Conservation (phyloP, 192 early-diverging fungal species). For the Fimicolochytrium jonesii region DNA sequence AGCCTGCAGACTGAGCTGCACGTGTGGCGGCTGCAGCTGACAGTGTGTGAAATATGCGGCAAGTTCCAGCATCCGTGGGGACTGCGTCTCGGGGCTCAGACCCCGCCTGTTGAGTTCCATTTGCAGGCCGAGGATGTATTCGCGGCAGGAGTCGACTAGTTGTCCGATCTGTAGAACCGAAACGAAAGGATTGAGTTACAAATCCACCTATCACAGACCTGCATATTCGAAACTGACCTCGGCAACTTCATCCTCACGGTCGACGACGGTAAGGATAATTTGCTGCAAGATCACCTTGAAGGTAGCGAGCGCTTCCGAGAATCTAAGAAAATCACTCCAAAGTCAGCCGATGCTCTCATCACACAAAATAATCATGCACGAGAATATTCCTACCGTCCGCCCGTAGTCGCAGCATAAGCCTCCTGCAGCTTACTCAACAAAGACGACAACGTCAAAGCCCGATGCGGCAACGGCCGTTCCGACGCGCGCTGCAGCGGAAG, state of each 20-base stretch:
- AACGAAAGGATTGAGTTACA: no score
- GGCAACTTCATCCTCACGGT: constrained; percentile 68
- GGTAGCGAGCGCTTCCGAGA: constrained; percentile 69
- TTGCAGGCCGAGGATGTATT: constrained; percentile 86
- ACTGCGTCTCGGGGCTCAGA: constrained; percentile 46
- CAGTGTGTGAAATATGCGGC: constrained; percentile 96
- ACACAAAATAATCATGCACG: neutral
- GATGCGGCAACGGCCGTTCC: constrained; percentile 52
- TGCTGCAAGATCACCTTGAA: constrained; percentile 78
- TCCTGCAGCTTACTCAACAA: constrained; percentile 74
- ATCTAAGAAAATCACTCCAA: constrained; percentile 22
- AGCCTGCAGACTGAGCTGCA: constrained; percentile 80
- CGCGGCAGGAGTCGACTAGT: constrained; percentile 75
- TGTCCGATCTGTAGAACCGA: constrained; percentile 46
- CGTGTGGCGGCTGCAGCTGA: constrained; percentile 81
- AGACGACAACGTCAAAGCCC: constrained; percentile 51
- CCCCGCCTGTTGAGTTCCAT: constrained; percentile 79
- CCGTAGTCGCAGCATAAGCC: constrained; percentile 75
- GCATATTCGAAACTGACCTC: no score
- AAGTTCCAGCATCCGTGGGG: constrained; percentile 78
- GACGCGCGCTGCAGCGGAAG: constrained; percentile 63
- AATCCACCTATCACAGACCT: no score
- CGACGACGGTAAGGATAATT: constrained; percentile 71
- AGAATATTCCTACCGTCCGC: constrained; percentile 51
- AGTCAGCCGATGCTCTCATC: neutral